Base-by-base conservation (phyloP, 352 stramenopile genomes). In the Plasmopara muralis region DNA sequence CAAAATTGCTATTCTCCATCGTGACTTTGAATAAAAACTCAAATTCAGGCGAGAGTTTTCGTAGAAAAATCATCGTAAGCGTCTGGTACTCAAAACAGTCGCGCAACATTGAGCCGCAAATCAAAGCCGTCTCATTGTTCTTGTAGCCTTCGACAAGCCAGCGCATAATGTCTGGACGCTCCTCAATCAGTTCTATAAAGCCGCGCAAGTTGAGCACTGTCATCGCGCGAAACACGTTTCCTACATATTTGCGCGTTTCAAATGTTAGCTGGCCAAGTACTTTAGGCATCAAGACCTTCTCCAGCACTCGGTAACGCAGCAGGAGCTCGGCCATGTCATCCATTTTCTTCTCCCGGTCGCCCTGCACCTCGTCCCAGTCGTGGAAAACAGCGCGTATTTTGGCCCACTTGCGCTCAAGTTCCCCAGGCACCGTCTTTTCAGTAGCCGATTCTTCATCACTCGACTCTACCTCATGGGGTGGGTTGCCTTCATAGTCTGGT, bases 241-340 rank as follows among this genome's bases (percentile, higher is more conserved):
- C 73, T 18, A 93, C 72, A 41, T 87, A 88, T 68, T 90, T 93
- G 63, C 77, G 82, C 18, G 77, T 83, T 66, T 93, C 77, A 45
- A 93, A 93, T 38, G 79, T 88, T 39, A 93, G 63, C 43, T 76
- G 70, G 8, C 55, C 66, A 30, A 93, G 57, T 44, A 93, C 74
- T 43, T 85, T 85, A 9, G 82, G 82, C 45, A 80, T 62, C 40
- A 90, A 41, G 53, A 81, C 73, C 52, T 87, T 86, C 57, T 90
- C 79, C 9, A 90, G 53, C 53, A 89, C 73, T 18, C 72, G 77
- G 53, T 78, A 85, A 35, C 80, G 79, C 50, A 88, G 49, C 40
- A 90, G 57, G 47, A 89, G 54, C 50, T 90, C 78, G 10, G 77
- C 78, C 69, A 90, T 83, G 53, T 81, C 75, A 47, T 86, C 69